Base-by-base conservation (phyloP, 345 rosid genomes). In the Melaleuca quinquenervia region DNA sequence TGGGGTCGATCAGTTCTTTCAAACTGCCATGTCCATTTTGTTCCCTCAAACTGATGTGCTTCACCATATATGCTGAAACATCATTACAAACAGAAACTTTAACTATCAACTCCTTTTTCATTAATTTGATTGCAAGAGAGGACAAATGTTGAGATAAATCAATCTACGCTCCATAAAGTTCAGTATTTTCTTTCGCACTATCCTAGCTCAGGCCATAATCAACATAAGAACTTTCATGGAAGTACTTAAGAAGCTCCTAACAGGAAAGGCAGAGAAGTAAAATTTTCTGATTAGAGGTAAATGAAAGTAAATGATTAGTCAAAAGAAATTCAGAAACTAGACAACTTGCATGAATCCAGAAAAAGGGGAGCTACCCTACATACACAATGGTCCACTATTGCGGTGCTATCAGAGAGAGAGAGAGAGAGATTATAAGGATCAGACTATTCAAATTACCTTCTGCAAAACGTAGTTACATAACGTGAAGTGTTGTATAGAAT, bases 401-500 rank as follows among this genome's bases (percentile, higher is more conserved):
- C 48, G 3, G 44, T 1, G 13, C 48, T 70, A 41, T 36, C 26
- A 27, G 83, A 45, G 32, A 76, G 50, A 76, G 51, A 70, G 45
- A 87, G 74, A 41, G n/a, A 87, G 22, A 86, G 84, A 44, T 36
- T 85, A 80, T 11, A 56, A 82, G n/a, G 76, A 41, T 83, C 26
- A 12, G 62, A 52, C 55, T 52, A 32, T 26, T 55, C 48, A 36
- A 36, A 18, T 70, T 91, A 94, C 98, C 98, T 94, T 88, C 91
- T 88, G 92, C 87, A 92, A 84, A 95, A 89, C 45, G 91, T 95
- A 5, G 93, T 92, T 29, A 92, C 90, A 88, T 91, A 92, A 85
- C 92, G 92, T 2, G 94, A 94, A 29, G 96, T 90, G 56, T 96
- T 96, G 93, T 94, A 94, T 86, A 93, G 83, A 54, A 96, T 82